Base-by-base conservation (phyloP, 208 protist genomes). In the Leishmania gerbilli region DNA sequence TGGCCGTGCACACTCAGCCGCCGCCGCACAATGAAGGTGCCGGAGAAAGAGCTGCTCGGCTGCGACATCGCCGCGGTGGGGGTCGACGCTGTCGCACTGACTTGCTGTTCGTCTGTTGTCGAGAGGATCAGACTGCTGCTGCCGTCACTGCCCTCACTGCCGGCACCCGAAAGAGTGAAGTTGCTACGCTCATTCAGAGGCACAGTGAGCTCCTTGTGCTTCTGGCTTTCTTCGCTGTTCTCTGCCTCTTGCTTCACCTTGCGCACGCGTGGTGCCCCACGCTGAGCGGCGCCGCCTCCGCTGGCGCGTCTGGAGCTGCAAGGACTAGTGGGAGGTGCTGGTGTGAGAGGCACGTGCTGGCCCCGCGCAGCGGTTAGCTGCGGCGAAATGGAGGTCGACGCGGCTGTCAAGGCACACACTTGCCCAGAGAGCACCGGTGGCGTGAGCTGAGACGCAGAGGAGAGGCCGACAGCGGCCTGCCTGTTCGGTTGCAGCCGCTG, bases 11-110 rank as follows among this genome's bases (percentile, higher is more conserved):
- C 65, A 21, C 72, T 53, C 21, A 68, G 60, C n/a, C 40, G 74
- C 7, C 80, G 74, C 8, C 80, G 72, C 53, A 83, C 55, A 9
- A 79, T 34, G 58, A 83, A 76, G 49, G 74, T 78, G 45, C 37
- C 17, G 21, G 64, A 75, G 49, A 79, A 42, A 37, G 55, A 69
- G 34, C 72, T 65, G 67, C 40, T 37, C 21, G 27, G 19, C 67
- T 42, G 15, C 34, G 68, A 9, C 68, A 21, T 17, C 7, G 40
- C 24, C 42, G 37, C 68, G 2, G 68, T n/a, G 6, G 68, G 40
- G 8, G 68, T 49, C 6, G 68, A 42, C 40, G 68, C 34, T 31
- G 40, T 19, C 17, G 68, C 40, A 17, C 68, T 49, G 40, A 31
- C 42, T 24, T 72, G 40, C 19, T n/a, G 40, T 2, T 49, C 68